A percentile compares a stretch with the other conserved stretches of the same genome.
These are phyloP conservation scores for Cardamine occulta DNA, from an alignment of 345 rosid species.

Conservation along the genomic window DNA sequence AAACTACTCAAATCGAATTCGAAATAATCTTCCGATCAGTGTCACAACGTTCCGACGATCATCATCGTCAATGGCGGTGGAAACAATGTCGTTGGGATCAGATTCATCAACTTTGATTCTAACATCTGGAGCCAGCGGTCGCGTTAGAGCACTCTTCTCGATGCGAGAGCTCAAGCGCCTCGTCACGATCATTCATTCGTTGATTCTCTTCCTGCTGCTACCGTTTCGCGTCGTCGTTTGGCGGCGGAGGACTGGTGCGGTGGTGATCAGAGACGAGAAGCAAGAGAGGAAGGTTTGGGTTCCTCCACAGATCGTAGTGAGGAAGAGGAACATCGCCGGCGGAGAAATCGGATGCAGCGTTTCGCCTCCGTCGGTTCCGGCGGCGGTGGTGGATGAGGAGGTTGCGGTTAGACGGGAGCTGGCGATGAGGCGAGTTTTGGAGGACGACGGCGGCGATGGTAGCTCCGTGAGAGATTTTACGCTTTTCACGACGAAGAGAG, in stretches of 20 bases:
- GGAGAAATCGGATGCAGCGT: conserved; percentile 15
- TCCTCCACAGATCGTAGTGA: conserved; percentile 52
- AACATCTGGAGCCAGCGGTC: conserved; percentile 89
- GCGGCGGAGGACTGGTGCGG: conserved; percentile 34
- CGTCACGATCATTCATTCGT: conserved; percentile 49
- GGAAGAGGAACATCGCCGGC: conserved; percentile 50
- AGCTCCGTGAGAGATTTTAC: conserved; percentile 54
- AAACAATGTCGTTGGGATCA: conserved; percentile 40
- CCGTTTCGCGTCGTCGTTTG: conserved; percentile 57
- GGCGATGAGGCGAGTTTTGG: conserved; percentile 64
- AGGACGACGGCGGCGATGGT: conserved; percentile 56
- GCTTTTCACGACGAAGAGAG: conserved; percentile 59
- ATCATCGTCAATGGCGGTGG: conserved; percentile 48
- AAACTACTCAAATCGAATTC: conserved; percentile 13
- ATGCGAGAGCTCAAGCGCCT: conserved; percentile 53
- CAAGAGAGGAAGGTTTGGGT: conserved; percentile 41
- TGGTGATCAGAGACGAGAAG: conserved; percentile 53
- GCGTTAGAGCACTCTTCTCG: conserved; percentile 68
- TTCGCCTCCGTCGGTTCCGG: conserved; percentile 25
- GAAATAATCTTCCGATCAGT: neutral
- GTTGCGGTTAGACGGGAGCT: conserved; percentile 66
- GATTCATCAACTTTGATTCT: conserved; percentile 57
- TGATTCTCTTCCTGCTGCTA: conserved; percentile 55
- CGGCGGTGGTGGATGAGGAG: conserved; percentile 58
- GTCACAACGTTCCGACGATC: conserved; percentile 19